A percentile compares a stretch with the other conserved stretches of the same genome.
Evolutionary conservation across 2,329 filamentous ascomycete species (phyloP).

Genomic region (Penicillium paneum): DNA sequence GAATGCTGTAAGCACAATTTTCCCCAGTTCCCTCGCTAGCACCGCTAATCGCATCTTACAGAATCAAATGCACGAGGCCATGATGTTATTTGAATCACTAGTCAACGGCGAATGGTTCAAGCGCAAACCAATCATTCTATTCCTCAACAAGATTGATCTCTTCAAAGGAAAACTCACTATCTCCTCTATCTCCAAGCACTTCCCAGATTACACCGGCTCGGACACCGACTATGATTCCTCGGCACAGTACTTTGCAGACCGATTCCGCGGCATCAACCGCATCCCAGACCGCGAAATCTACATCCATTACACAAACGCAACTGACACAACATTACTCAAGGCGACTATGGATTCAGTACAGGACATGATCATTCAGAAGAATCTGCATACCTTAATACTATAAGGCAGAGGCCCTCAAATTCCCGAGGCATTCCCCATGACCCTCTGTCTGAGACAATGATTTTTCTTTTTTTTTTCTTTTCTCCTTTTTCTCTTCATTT

Average conservation of each 20-base stretch:
- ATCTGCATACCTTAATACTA: slow-evolving; percentile 74
- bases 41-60: slow-evolving; percentile 34
- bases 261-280: slow-evolving; percentile 73
- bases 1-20: slow-evolving; percentile 70
- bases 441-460: slow-evolving; percentile 20
- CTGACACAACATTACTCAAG: slow-evolving; percentile 71
- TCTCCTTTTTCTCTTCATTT: slow-evolving; percentile 19
- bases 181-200: slow-evolving; percentile 70
- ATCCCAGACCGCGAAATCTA: slow-evolving; percentile 57
- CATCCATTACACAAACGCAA: slow-evolving; percentile 59
- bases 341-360: slow-evolving; percentile 84
- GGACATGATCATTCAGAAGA: slow-evolving; percentile 83
- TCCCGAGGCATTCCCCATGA: slow-evolving; percentile 20
- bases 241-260: slow-evolving; percentile 77
- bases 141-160: slow-evolving; percentile 84
- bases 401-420: slow-evolving; percentile 34
- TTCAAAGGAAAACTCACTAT: slow-evolving; percentile 72
- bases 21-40: neutral
- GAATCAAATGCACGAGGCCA: slow-evolving; percentile 89
- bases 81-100: slow-evolving; percentile 84
- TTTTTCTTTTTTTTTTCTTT: slow-evolving; percentile 11
- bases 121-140: slow-evolving; percentile 75
- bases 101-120: slow-evolving; percentile 85
- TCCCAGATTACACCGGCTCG: slow-evolving; percentile 74
- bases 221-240: slow-evolving; percentile 69